Evolutionary conservation across 192 early-diverging fungal species (phyloP).

Genomic region (Funneliformis mosseae): DNA sequence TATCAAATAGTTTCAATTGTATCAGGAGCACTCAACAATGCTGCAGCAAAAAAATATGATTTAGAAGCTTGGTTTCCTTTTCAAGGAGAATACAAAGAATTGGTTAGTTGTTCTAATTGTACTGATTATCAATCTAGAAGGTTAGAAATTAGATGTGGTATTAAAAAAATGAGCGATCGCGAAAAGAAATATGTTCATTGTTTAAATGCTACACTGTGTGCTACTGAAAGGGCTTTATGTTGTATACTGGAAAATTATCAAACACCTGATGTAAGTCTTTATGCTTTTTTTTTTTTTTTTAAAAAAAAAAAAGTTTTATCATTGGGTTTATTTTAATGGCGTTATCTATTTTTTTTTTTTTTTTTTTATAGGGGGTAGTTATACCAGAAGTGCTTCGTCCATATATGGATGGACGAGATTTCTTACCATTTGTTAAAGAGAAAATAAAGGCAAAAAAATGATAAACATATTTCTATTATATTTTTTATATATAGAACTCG

Average conservation of each 20-base stretch:
- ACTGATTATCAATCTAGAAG: conserved; percentile 97
- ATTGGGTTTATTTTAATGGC: neutral
- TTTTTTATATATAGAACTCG: too few relatives aligned
- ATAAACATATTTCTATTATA: neutral
- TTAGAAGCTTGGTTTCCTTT: conserved; percentile 99
- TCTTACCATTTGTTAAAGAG: conserved; percentile 78
- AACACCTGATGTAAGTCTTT: conserved; percentile 60
- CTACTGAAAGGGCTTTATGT: conserved; percentile 94
- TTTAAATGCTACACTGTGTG: conserved; percentile 96
- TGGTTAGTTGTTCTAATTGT: conserved; percentile 99
- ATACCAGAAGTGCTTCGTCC: conserved; percentile 84
- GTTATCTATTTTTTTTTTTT: neutral
- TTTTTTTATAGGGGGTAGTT: conserved; percentile 67
- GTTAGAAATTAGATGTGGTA: conserved; percentile 94
- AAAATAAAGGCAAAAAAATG: conserved; percentile 14
- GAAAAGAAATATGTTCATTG: conserved; percentile 97
- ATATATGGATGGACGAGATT: conserved; percentile 92
- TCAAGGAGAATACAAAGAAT: conserved; percentile 97
- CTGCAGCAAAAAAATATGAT: conserved; percentile 99
- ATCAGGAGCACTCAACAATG: conserved; percentile 97
- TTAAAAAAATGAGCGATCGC: conserved; percentile 94
- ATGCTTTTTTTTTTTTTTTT: neutral
- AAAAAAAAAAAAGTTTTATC: too few relatives aligned
- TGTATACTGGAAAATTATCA: conserved; percentile 97
- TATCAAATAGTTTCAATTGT: conserved; percentile 97